These are phyloP conservation scores for Torrubiellomyces zombiae DNA, from an alignment of 2,329 filamentous ascomycete species.

Conservation along the genomic window DNA sequence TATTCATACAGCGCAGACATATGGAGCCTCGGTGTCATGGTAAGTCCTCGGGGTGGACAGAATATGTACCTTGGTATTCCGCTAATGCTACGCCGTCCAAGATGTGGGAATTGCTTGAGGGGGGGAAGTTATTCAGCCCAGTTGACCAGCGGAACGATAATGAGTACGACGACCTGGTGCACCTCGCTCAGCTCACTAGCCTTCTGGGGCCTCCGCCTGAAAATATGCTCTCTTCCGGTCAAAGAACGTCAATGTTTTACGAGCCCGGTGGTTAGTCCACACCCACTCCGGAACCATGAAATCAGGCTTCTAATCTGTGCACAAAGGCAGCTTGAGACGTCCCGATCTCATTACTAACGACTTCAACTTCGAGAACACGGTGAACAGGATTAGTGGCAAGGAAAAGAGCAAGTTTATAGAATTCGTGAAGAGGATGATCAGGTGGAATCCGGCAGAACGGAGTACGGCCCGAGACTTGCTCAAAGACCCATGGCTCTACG, in stretches of 20 bases:
- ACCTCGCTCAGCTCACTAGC: conserved; percentile 4
- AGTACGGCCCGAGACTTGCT: conserved; percentile 4
- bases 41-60: too few species aligned
- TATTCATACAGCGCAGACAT: conserved; percentile 8
- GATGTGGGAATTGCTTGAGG: conserved; percentile 6
- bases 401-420: conserved; percentile 3
- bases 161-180: conserved; percentile 3
- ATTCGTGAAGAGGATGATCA: conserved; percentile 5
- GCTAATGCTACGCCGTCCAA: background rate
- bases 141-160: background rate
- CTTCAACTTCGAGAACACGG: conserved; percentile 1
- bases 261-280: conserved; percentile 1
- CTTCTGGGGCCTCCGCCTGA: conserved; percentile 3
- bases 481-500: conserved; percentile 4
- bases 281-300: background rate
- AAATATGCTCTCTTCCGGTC: conserved; percentile 2
- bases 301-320: conserved; percentile 1
- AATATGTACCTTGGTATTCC: background rate
- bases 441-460: conserved; percentile 2
- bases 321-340: conserved; percentile 2
- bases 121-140: conserved; percentile 3
- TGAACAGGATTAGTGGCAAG: conserved; percentile 2
- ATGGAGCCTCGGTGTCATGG: conserved; percentile 10
- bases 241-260: conserved; percentile 5
- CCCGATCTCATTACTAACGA: background rate